Conservation (phyloP, 208 protist species). For the Acanthamoeba culbertsoni region DNA sequence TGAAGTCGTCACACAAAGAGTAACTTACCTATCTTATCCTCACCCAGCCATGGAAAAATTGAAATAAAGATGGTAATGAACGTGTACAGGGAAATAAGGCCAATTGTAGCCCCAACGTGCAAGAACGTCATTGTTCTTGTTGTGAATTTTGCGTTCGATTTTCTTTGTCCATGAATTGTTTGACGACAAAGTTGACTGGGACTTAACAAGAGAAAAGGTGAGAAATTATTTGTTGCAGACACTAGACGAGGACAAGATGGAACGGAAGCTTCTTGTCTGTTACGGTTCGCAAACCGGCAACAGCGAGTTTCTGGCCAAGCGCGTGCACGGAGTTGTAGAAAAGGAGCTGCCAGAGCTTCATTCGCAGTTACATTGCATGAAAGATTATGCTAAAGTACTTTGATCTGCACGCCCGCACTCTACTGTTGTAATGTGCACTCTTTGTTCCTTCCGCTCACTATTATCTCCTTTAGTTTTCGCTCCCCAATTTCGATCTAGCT, state of each 20-base stretch:
- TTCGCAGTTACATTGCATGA: background rate
- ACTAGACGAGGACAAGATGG: no score
- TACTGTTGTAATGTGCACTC: background rate
- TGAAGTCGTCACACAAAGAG: background rate
- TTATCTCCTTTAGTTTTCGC: background rate
- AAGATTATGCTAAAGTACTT: background rate
- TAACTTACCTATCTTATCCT: background rate
- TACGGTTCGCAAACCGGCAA: slow-evolving; percentile 34
- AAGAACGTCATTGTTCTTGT: background rate
- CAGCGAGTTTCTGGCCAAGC: background rate
- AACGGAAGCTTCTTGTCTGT: background rate
- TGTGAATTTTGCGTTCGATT: background rate
- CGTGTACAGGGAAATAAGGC: background rate
- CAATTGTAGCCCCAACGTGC: background rate
- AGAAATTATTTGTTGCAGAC: no score
- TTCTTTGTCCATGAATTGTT: no score
- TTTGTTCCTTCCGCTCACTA: background rate
- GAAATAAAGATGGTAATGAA: background rate
- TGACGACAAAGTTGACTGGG: no score
- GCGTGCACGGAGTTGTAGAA: background rate
- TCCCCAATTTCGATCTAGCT: background rate
- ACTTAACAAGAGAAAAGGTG: no score
- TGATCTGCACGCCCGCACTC: no score
- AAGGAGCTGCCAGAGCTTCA: background rate
- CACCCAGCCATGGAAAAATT: background rate